A percentile compares a stretch with the other conserved stretches of the same genome.
phyloP scores from a whole-genome alignment of 805 yeast species.

The Hanseniaspora meyeri region DNA sequence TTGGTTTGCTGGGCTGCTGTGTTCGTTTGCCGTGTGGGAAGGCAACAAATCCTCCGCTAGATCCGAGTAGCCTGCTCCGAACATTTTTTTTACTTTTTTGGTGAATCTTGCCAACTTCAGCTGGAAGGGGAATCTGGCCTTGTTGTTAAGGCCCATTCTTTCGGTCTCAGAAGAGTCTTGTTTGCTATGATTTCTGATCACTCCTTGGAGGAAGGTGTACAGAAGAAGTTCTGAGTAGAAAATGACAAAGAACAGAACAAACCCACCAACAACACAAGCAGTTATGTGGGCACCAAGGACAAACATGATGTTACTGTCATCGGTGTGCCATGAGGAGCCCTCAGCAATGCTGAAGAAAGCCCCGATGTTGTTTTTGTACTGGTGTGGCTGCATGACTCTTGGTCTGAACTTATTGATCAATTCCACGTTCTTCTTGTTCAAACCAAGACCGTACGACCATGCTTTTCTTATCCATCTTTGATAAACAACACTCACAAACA shows the following conservation, averaged over 20 bases:
- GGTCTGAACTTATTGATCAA: slow-evolving; percentile 54
- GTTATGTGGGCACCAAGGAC: slow-evolving; percentile 62
- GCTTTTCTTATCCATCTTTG: slow-evolving; percentile 70
- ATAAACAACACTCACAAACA: slow-evolving; percentile 76
- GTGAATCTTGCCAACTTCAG: slow-evolving; percentile 15
- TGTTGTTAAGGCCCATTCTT: slow-evolving; percentile 7
- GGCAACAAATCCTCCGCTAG: slow-evolving; percentile 1
- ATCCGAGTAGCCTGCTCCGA: background rate
- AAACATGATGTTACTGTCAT: slow-evolving; percentile 72
- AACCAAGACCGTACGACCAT: slow-evolving; percentile 3
- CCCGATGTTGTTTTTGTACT: slow-evolving; percentile 48
- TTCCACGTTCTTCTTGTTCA: slow-evolving; percentile 26
- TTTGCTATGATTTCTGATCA: slow-evolving; percentile 12
- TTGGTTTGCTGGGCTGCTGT: background rate
- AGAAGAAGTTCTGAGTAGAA: slow-evolving; percentile 38
- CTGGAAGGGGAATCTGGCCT: slow-evolving; percentile 14
- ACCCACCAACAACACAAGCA: slow-evolving; percentile 59
- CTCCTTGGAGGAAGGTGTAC: slow-evolving; percentile 31
- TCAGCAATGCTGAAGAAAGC: slow-evolving; percentile 63
- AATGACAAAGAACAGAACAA: slow-evolving; percentile 39
- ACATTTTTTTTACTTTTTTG: slow-evolving; percentile 23
- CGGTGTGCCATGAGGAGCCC: slow-evolving; percentile 89
- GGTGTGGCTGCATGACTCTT: slow-evolving; percentile 57
- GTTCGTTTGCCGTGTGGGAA: background rate
- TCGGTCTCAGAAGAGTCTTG: background rate